phyloP scores from a whole-genome alignment of 805 yeast genomes.

The Barnettozyma siamensis region DNA sequence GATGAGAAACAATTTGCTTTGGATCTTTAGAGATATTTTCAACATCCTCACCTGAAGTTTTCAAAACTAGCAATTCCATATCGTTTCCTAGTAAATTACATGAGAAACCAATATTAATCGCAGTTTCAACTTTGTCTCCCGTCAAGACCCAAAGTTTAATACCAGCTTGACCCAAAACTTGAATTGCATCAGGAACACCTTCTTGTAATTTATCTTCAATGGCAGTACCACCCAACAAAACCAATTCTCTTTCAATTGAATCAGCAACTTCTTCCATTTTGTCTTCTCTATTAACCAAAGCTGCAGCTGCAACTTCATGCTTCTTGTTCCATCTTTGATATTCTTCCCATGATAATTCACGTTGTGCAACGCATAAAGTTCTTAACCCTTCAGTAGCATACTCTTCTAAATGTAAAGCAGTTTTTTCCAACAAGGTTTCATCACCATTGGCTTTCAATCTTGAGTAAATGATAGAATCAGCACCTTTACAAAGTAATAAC shows the following conservation, averaged over 20 bases:
- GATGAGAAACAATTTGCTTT: conserved; percentile 23
- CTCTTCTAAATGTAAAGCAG: conserved; percentile 71
- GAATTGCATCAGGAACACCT: conserved; percentile 81
- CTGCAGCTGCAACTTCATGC: conserved; percentile 61
- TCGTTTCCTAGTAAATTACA: conserved; percentile 72
- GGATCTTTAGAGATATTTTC: conserved; percentile 37
- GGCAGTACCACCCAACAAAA: conserved; percentile 76
- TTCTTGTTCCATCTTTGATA: conserved; percentile 58
- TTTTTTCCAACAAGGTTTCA: conserved; percentile 44
- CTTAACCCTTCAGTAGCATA: conserved; percentile 81
- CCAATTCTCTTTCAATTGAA: conserved; percentile 59
- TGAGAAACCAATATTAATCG: conserved; percentile 81
- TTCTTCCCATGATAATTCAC: conserved; percentile 56
- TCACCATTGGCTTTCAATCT: conserved; percentile 49
- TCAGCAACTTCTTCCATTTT: conserved; percentile 73
- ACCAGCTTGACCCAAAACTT: conserved; percentile 66
- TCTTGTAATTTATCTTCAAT: conserved; percentile 82
- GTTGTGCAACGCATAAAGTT: conserved; percentile 73
- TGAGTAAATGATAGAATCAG: conserved; percentile 72
- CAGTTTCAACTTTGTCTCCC: conserved; percentile 88
- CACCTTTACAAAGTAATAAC: conserved; percentile 74
- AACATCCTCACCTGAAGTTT: conserved; percentile 52
- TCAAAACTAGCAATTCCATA: conserved; percentile 67
- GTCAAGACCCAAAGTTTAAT: conserved; percentile 82
- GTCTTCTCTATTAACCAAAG: conserved; percentile 60